phyloP scores from a whole-genome alignment of 192 early-diverging fungal genomes.

The Phlyctochytrium bullatum region DNA sequence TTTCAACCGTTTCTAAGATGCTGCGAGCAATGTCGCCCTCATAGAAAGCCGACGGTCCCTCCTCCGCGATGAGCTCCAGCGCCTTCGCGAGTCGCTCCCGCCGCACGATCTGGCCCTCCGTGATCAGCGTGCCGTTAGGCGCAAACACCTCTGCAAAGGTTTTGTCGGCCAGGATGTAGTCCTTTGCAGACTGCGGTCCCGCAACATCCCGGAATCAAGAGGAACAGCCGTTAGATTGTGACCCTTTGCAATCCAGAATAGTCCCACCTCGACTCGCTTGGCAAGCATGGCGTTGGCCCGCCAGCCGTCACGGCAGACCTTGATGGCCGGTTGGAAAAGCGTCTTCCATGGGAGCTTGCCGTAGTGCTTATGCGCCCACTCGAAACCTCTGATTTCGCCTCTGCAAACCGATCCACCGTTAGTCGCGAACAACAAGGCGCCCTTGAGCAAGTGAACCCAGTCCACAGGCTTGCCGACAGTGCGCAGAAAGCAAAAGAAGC shows the following conservation, averaged over 20 bases:
- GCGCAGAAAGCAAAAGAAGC: neutral
- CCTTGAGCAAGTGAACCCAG: neutral
- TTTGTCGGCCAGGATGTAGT: constrained; percentile 37
- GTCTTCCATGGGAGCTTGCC: constrained; percentile 82
- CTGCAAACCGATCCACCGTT: constrained; percentile 32
- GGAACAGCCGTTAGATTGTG: too few species aligned
- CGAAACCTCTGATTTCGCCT: constrained; percentile 86
- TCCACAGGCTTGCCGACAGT: neutral
- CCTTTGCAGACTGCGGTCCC: constrained; percentile 1
- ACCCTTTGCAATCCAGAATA: constrained; percentile 11
- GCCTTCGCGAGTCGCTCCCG: constrained; percentile 29
- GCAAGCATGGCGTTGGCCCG: constrained; percentile 49
- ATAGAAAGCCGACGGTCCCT: constrained; percentile 46
- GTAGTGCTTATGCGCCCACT: constrained; percentile 70
- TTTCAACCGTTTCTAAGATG: constrained; percentile 61
- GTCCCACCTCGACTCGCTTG: constrained; percentile 31
- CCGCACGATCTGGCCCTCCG: constrained; percentile 59
- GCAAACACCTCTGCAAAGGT: constrained; percentile 62
- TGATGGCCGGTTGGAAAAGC: constrained; percentile 75
- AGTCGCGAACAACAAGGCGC: constrained; percentile 1
- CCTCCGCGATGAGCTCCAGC: constrained; percentile 34
- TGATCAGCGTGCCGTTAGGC: constrained; percentile 64
- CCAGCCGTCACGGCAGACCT: constrained; percentile 75
- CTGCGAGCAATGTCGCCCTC: constrained; percentile 53
- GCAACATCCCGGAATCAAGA: neutral